phyloP scores from a whole-genome alignment of 116 monocot genomes.

The Iris pallida region DNA sequence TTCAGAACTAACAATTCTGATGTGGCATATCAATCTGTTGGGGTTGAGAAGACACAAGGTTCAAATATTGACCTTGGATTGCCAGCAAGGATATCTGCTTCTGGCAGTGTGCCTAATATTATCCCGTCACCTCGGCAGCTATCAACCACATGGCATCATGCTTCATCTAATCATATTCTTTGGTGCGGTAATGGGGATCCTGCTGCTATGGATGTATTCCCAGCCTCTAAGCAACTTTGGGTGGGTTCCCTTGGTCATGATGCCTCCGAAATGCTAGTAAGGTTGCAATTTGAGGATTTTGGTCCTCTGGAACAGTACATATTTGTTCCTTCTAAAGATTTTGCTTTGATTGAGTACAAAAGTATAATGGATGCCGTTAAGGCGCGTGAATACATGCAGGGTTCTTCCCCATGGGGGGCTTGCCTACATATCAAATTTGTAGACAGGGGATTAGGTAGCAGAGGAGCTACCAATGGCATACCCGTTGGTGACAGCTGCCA shows the following conservation, averaged over 20 bases:
- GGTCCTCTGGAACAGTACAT: constrained; percentile 59
- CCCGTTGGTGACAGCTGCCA: constrained; percentile 74
- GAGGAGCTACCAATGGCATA: constrained; percentile 51
- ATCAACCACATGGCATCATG: constrained; percentile 13
- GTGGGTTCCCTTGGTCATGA: constrained; percentile 59
- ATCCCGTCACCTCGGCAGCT: constrained; percentile 33
- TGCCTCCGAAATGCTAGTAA: constrained; percentile 56
- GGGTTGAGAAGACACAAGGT: constrained; percentile 16
- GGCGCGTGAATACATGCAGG: constrained; percentile 80
- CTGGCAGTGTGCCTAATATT: constrained; percentile 10
- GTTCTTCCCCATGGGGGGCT: constrained; percentile 68
- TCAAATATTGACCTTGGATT: constrained; percentile 10
- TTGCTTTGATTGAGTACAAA: constrained; percentile 75
- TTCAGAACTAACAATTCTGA: constrained; percentile 14
- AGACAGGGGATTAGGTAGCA: constrained; percentile 67
- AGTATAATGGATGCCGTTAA: constrained; percentile 82
- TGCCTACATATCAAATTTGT: constrained; percentile 68
- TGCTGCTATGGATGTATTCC: constrained; percentile 60
- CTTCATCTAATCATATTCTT: constrained; percentile 29
- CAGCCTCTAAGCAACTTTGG: constrained; percentile 79
- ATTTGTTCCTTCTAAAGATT: constrained; percentile 52
- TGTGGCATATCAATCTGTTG: neutral
- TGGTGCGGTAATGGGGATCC: constrained; percentile 73
- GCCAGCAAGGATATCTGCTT: constrained; percentile 11
- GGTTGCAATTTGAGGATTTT: constrained; percentile 77